Conservation (phyloP, 768 basidiomycete species). For the Tricholoma hemisulphureum region DNA sequence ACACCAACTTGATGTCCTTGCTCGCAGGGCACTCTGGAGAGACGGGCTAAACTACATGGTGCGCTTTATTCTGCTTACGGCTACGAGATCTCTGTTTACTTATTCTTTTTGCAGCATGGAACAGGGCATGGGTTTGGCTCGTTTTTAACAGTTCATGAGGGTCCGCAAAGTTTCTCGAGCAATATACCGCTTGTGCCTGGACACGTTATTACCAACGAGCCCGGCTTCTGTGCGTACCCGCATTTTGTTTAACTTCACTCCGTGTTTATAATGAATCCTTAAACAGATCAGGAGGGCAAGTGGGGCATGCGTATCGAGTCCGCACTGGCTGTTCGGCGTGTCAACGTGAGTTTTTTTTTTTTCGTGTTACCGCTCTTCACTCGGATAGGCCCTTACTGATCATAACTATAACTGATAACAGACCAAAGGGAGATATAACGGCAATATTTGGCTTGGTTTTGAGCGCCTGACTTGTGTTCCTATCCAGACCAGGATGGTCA, state of each 20-base stretch:
- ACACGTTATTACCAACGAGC: constrained; percentile 92
- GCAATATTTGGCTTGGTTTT: constrained; percentile 83
- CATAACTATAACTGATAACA: constrained; percentile 29
- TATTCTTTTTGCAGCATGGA: constrained; percentile 58
- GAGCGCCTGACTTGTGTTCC: constrained; percentile 93
- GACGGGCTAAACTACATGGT: constrained; percentile 82
- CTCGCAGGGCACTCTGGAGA: constrained; percentile 85
- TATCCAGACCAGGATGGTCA: constrained; percentile 88
- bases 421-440: constrained; percentile 72
- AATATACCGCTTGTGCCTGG: constrained; percentile 74
- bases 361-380: constrained; percentile 11
- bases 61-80: constrained; percentile 24
- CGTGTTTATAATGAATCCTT: constrained; percentile 11
- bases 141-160: constrained; percentile 84
- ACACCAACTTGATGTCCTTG: constrained; percentile 79
- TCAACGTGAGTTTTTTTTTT: constrained; percentile 44
- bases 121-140: constrained; percentile 90
- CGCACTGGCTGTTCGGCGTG: constrained; percentile 69
- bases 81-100: constrained; percentile 9
- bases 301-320: constrained; percentile 96
- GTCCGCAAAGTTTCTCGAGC: constrained; percentile 75
- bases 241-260: constrained; percentile 4
- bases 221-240: constrained; percentile 43
- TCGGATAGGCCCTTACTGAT: neutral
- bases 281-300: constrained; percentile 64